Percentiles rank a stretch among this genome's conserved stretches.
Evolutionary conservation across 768 basidiomycete species (phyloP).

Genomic region (Tylopilus intermedius): DNA sequence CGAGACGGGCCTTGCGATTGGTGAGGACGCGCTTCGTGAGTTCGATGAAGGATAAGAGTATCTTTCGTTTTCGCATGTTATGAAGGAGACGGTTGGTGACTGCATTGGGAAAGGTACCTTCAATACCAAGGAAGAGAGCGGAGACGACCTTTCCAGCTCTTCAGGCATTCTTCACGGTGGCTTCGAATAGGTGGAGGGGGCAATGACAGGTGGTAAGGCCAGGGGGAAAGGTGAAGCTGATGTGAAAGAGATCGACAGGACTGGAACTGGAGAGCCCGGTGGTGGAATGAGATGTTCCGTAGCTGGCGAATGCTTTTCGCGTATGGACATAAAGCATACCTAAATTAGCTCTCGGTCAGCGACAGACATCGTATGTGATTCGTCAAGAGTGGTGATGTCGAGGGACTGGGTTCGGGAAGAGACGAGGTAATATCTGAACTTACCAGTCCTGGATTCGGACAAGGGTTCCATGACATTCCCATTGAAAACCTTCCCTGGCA

Average conservation of each 20-base stretch:
- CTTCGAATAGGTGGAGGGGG: no score
- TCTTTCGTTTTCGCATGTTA: no score
- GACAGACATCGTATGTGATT: neutral
- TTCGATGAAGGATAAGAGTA: no score
- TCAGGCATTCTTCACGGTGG: no score
- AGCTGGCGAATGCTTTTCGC: constrained; percentile 69
- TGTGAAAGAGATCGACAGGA: constrained; percentile 71
- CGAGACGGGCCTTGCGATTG: no score
- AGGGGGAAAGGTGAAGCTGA: constrained; percentile 81
- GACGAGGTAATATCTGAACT: constrained; percentile 6
- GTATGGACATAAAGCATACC: constrained; percentile 83
- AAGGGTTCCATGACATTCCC: constrained; percentile 65
- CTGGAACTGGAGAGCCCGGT: constrained; percentile 33
- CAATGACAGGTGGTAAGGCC: constrained; percentile 59
- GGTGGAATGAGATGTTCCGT: constrained; percentile 49
- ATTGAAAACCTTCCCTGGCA: constrained; percentile 68
- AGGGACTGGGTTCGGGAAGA: neutral
- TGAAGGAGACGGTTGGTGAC: no score
- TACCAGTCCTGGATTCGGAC: constrained; percentile 87
- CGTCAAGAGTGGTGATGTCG: neutral
- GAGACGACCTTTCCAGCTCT: no score
- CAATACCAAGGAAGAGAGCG: no score
- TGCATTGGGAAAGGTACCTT: no score
- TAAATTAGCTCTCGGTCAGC: constrained; percentile 25
- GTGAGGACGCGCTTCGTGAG: no score